Evolutionary conservation across 1,284 basidiomycete genomes (phyloP), one percentile per base, ranked within the genome.

Genomic region (Fomes fomentarius): DNA sequence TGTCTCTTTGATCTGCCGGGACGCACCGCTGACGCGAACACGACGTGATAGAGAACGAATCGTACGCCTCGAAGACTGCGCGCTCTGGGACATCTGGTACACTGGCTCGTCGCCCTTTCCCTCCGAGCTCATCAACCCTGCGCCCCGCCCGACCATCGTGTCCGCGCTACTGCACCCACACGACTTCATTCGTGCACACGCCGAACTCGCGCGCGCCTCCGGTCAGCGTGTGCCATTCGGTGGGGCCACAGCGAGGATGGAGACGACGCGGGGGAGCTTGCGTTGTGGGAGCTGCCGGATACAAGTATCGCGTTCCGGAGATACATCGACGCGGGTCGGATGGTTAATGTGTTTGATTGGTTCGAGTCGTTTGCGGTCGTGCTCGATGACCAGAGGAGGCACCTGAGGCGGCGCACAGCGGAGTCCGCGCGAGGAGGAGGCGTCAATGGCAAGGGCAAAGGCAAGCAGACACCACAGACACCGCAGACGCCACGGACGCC

Each of bases 261-360:
- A 5, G 10, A n/a, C 11, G 10, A 24, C 25, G 14, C 22, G 3
- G 47, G 39, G 15, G 57, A 58, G 34, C 63, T 57, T 35, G 56
- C 30, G n/a, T 66, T 83, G 5, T 81, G 76, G 74, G 73, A 78
- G 54, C 74, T 85, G 47, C 84, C 87, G 0, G 90, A 93, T 63
- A 85, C 82, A 6, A 83, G 80, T 59, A 86, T 92, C 50, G 73
- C 91, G n/a, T 91, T 91, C 71, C 73, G 74, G 39, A 77, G 88
- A 17, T 92, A 91, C 69, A 73, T 86, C 48, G 86, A 91, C 60
- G 87, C 87, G 42, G 89, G 89, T 40, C 83, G 79, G 68, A 81
- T 88, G 80, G 81, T 93, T 69, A 93, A 93, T 63, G 79, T 90
- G 1, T 90, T 87, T 65, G 90, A 93, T 68, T 91, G 89, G 89